These are phyloP conservation scores for Styphnolobium japonicum DNA, from an alignment of 306 rosid genomes.

Conservation along the genomic window DNA sequence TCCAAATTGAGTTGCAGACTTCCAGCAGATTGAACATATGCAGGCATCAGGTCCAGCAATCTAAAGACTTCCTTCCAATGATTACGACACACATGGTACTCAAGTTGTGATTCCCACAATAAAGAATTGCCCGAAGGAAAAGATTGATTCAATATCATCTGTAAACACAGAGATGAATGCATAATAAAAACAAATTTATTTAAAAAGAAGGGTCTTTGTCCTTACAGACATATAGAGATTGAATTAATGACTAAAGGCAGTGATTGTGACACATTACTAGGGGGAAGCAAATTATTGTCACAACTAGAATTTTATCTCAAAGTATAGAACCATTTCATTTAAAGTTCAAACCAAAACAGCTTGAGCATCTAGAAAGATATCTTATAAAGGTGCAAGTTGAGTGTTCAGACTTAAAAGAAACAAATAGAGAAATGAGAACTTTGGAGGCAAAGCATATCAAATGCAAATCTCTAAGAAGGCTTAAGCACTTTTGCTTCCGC, in stretches of 20 bases:
- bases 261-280: not conserved
- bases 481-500: not conserved
- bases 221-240: not conserved
- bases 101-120: slow-evolving; percentile 93
- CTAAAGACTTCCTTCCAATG: slow-evolving; percentile 74
- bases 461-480: not conserved
- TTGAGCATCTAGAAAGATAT: slow-evolving; percentile 7
- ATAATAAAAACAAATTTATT: not conserved
- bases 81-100: slow-evolving; percentile 64
- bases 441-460: not conserved
- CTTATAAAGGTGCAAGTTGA: not conserved
- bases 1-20: slow-evolving; percentile 87
- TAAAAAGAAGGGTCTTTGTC: not conserved
- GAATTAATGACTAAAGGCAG: slow-evolving; percentile 6
- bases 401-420: slow-evolving; percentile 9
- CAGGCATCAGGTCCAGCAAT: slow-evolving; percentile 69
- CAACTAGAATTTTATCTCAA: not conserved
- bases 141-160: slow-evolving; percentile 80
- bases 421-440: not conserved
- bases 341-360: slow-evolving; percentile 16
- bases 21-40: slow-evolving; percentile 55
- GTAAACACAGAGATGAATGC: slow-evolving; percentile 34
- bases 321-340: not conserved
- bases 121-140: slow-evolving; percentile 51
- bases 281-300: not conserved